Percentiles rank a stretch among this genome's conserved stretches.
These are phyloP conservation scores for Podila minutissima DNA, from an alignment of 192 early-diverging fungal species.

Conservation along the genomic window DNA sequence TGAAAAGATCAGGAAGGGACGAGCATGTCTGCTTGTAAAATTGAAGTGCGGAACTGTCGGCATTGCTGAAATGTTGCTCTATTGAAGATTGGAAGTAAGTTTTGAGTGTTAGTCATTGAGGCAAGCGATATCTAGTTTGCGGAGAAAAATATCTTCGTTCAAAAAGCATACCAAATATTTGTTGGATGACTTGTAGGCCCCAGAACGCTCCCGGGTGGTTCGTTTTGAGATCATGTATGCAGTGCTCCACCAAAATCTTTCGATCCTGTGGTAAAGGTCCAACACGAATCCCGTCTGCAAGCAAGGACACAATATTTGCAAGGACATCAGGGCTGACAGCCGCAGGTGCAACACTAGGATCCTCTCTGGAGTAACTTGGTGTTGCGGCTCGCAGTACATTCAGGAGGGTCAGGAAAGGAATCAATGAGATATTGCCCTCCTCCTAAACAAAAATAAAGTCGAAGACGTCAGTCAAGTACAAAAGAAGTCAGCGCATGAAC, in stretches of 20 bases:
- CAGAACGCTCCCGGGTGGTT: constrained; percentile 58
- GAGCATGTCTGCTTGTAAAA: constrained; percentile 28
- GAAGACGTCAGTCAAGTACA: not conserved
- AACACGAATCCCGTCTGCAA: constrained; percentile 41
- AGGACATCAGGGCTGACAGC: constrained; percentile 50
- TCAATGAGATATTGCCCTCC: constrained; percentile 42
- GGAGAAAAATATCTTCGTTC: not conserved
- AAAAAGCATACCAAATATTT: constrained; percentile 43
- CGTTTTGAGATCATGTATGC: constrained; percentile 44
- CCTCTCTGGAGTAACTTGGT: constrained; percentile 16
- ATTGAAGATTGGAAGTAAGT: not conserved
- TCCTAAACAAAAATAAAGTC: constrained; percentile 11
- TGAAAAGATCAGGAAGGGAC: constrained; percentile 21
- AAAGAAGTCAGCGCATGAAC: not conserved
- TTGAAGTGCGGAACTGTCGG: constrained; percentile 6
- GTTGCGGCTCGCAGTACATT: constrained; percentile 55
- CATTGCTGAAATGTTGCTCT: constrained; percentile 21
- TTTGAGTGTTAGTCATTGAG: not conserved
- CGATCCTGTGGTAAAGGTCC: constrained; percentile 49
- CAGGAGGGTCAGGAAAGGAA: constrained; percentile 53
- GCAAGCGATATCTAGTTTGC: too few species aligned
- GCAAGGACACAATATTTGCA: constrained; percentile 23
- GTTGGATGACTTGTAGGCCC: constrained; percentile 50
- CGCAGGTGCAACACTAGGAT: constrained; percentile 13
- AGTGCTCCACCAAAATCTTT: constrained; percentile 27